phyloP scores from a whole-genome alignment of 495 filamentous ascomycete species.

The Penicillium soppii region DNA sequence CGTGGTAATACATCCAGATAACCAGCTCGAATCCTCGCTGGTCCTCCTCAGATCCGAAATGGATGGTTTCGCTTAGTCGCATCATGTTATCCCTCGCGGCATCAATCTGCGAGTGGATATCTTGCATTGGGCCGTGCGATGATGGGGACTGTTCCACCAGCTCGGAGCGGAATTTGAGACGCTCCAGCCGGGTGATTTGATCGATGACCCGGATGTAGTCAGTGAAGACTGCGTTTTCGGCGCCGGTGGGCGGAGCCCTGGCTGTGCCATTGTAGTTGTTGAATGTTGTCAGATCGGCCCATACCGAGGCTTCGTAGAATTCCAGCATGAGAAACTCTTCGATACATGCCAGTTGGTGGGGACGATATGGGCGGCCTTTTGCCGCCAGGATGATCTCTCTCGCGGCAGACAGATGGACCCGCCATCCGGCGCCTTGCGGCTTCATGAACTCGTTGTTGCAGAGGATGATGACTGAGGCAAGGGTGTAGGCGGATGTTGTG shows the following conservation, averaged over 20 bases:
- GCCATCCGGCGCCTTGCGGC: slow-evolving; percentile 12
- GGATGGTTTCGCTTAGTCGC: slow-evolving; percentile 12
- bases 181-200: slow-evolving; percentile 14
- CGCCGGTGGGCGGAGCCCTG: slow-evolving; percentile 3
- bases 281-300: slow-evolving; percentile 14
- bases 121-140: slow-evolving; percentile 3
- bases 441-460: slow-evolving; percentile 18
- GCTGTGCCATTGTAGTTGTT: slow-evolving; percentile 3
- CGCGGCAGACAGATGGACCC: slow-evolving; percentile 14
- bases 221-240: slow-evolving; percentile 13
- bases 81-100: slow-evolving; percentile 11
- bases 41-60: slow-evolving; percentile 17
- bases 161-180: neutral
- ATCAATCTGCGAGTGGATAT: slow-evolving; percentile 14
- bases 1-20: slow-evolving; percentile 25
- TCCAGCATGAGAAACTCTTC: slow-evolving; percentile 15
- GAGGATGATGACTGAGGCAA: slow-evolving; percentile 19
- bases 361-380: neutral
- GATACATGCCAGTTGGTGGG: slow-evolving; percentile 8
- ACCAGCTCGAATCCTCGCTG: slow-evolving; percentile 18
- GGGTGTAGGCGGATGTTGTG: slow-evolving; percentile 4
- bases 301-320: slow-evolving; percentile 14
- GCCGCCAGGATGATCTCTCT: slow-evolving; percentile 13
- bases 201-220: slow-evolving; percentile 20
- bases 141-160: neutral